Base-by-base conservation (phyloP, 371 early-diverging fungal genomes). In the Mortierella sp. region DNA sequence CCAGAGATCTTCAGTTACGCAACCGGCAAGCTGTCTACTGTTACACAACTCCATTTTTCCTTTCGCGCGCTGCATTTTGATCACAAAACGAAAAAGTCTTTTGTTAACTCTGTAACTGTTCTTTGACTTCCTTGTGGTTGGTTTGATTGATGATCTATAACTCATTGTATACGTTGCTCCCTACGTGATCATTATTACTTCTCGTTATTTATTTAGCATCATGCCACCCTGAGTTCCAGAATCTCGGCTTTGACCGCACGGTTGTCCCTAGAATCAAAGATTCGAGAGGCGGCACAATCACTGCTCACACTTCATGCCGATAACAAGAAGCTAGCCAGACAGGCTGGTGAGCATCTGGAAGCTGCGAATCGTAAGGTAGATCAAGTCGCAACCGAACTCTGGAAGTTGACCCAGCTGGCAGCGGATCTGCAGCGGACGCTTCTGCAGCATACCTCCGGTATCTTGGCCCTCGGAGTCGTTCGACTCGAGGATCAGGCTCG, bases 401-500 rank as follows among this genome's bases (percentile, higher is more conserved):
- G 88, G 82, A 84, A 86, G 34, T 57, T 87, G 30, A 82, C 86
- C 6, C 82, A 84, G 34, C 79, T 86, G 34, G 84, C 89, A 23
- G 80, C 89, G 17, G 86, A 90, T n/a, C 79, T 86, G 5, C 91
- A 92, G 51, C 80, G 89, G 15, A 81, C 79, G 17, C 82, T 93
- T 21, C 60, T 93, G 24, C 87, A 90, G 56, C 94, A 94, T 59
- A 87, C 89, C 12, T 89, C 90, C 0, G 90, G 87, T 14, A 85
- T 89, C 4, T 64, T 94, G n/a, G 78, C 79, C 1, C 50, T 79
- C 6, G 88, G 85, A 2, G 66, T 83, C 4, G 82, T 81, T 21
- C 63, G 81, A 21, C 47, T 83, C 4, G 84, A 84, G 58, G 72
- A 71, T 31, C 72, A 82, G 26, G 49, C 52, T 23, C 56, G 78